Percentiles rank a stretch among this genome's conserved stretches.
phyloP scores from a whole-genome alignment of 805 yeast genomes.

The Diddensiella transvaalensis region DNA sequence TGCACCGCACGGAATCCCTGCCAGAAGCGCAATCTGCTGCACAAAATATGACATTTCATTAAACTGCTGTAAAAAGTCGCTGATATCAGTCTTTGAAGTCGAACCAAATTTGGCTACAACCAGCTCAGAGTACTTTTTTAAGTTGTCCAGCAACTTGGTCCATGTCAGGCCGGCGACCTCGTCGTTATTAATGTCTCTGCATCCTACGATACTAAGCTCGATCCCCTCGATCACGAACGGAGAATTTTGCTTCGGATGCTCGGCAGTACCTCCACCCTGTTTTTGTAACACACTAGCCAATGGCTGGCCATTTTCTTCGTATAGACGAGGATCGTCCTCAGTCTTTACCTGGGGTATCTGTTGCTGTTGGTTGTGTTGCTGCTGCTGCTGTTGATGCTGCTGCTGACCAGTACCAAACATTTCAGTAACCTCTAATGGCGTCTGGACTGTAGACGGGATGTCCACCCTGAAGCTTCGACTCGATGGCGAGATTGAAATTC shows the following conservation, averaged over 20 bases:
- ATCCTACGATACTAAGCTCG: not conserved
- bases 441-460: conserved; percentile 11
- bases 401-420: not conserved
- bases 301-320: not conserved
- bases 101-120: not conserved
- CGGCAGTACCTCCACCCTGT: not conserved
- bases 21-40: conserved; percentile 19
- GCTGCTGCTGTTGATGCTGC: not conserved
- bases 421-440: conserved; percentile 11
- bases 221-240: conserved; percentile 1
- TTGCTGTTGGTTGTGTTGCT: not conserved
- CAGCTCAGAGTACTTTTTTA: conserved; percentile 5
- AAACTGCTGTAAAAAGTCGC: conserved; percentile 7
- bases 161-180: conserved; percentile 10
- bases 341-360: not conserved
- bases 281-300: not conserved
- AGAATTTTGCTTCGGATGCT: not conserved
- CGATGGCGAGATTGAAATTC: conserved; percentile 2
- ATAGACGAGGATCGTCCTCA: not conserved
- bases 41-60: conserved; percentile 11
- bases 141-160: conserved; percentile 15
- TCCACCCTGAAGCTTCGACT: conserved; percentile 2
- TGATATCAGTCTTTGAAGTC: not conserved
- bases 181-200: not conserved
- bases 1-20: conserved; percentile 26